Conservation (phyloP, 139 green algal species). For the Yamagishiella unicocca region DNA sequence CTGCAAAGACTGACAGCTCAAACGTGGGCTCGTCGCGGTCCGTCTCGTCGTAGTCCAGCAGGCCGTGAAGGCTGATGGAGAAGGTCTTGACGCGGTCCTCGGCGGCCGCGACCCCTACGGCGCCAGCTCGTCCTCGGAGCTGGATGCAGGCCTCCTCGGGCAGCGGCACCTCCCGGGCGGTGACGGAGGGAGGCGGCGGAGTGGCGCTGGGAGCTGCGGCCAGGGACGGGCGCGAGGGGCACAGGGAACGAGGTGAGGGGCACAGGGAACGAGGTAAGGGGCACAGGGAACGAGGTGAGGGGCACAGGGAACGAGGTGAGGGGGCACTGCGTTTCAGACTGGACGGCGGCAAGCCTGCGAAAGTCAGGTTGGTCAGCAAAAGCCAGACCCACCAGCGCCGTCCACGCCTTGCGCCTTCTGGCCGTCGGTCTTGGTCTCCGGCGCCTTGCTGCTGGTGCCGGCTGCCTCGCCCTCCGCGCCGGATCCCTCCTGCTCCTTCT, state of each 20-base stretch:
- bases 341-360: too few species aligned
- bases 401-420: not conserved
- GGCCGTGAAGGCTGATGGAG: conserved; percentile 74
- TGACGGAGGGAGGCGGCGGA: not conserved
- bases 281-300: too few species aligned
- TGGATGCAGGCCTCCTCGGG: conserved; percentile 32
- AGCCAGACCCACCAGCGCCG: not conserved
- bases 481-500: not conserved
- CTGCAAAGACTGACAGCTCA: conserved; percentile 82
- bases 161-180: conserved; percentile 25
- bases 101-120: not conserved
- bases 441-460: not conserved
- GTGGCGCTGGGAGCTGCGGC: not conserved
- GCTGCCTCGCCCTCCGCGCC: not conserved
- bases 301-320: too few species aligned
- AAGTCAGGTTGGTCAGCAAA: too few species aligned
- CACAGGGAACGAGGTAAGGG: too few species aligned
- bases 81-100: conserved; percentile 46
- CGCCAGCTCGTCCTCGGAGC: conserved; percentile 37
- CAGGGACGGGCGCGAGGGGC: not conserved
- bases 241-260: not conserved
- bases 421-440: not conserved
- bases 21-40: conserved; percentile 76
- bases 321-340: too few species aligned
- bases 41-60: conserved; percentile 86